These are phyloP conservation scores for Lyophyllum atratum DNA, from an alignment of 768 basidiomycete genomes.

Conservation along the genomic window DNA sequence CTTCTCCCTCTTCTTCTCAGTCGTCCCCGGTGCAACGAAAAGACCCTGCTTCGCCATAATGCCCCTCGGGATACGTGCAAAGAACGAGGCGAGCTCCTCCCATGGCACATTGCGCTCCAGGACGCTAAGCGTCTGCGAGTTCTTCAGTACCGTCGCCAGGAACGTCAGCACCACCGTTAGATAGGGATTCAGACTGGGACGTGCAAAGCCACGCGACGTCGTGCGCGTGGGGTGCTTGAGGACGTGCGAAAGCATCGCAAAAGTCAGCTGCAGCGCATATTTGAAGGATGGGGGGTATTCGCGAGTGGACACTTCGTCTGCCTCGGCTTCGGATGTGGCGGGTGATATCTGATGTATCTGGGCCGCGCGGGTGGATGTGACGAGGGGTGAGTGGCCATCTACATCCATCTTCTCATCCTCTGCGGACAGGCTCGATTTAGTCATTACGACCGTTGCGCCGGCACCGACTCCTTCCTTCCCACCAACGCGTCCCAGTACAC, in stretches of 20 bases:
- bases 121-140: slow-evolving; percentile 56
- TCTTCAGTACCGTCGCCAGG: slow-evolving; percentile 73
- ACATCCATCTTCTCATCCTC: slow-evolving; percentile 67
- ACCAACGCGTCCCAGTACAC: slow-evolving; percentile 67
- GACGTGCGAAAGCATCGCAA: slow-evolving; percentile 72
- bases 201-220: slow-evolving; percentile 51
- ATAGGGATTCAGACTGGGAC: slow-evolving; percentile 78
- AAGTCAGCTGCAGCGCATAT: slow-evolving; percentile 77
- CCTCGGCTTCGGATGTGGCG: slow-evolving; percentile 31
- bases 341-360: slow-evolving; percentile 28
- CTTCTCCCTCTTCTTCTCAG: slow-evolving; percentile 20
- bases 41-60: slow-evolving; percentile 46
- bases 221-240: slow-evolving; percentile 66
- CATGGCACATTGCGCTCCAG: slow-evolving; percentile 86
- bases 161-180: slow-evolving; percentile 87
- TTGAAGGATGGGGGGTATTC: slow-evolving; percentile 70
- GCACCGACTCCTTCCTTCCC: slow-evolving; percentile 47
- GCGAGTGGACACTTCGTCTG: slow-evolving; percentile 15
- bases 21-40: slow-evolving; percentile 7
- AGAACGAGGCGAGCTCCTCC: slow-evolving; percentile 67
- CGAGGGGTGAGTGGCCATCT: slow-evolving; percentile 41
- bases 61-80: slow-evolving; percentile 58
- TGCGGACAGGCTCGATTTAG: slow-evolving; percentile 28
- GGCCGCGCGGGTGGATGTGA: slow-evolving; percentile 7
- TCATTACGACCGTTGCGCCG: slow-evolving; percentile 24